These are phyloP conservation scores for Pseudogymnoascus sp. DNA, from an alignment of 2,329 filamentous ascomycete species.

Conservation along the genomic window DNA sequence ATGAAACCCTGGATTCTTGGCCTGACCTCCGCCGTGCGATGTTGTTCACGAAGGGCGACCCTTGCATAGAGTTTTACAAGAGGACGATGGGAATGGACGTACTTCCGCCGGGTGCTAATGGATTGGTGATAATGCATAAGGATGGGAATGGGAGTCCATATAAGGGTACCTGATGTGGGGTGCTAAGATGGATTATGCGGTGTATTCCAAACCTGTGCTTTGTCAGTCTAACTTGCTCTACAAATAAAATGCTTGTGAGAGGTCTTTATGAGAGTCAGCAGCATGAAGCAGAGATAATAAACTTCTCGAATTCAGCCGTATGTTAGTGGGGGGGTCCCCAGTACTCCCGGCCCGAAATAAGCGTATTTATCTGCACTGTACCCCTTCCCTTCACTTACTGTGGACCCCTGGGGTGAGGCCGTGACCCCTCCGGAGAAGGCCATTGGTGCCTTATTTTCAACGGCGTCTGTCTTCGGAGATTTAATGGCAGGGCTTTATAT, in stretches of 20 bases:
- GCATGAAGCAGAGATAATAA: background rate
- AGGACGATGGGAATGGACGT: slow-evolving; percentile 20
- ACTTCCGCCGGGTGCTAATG: background rate
- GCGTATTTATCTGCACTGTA: background rate
- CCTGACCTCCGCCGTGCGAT: slow-evolving; percentile 55
- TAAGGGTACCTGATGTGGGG: background rate
- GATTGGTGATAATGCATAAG: background rate
- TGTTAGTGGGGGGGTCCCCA: background rate
- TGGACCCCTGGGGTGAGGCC: background rate
- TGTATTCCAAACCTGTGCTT: background rate
- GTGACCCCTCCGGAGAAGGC: background rate
- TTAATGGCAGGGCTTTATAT: background rate
- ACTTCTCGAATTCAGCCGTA: background rate
- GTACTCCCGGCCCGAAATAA: background rate
- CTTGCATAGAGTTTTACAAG: slow-evolving; percentile 22
- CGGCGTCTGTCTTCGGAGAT: background rate
- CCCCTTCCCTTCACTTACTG: background rate
- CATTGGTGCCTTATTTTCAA: background rate
- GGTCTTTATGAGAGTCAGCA: background rate
- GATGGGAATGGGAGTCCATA: slow-evolving; percentile 3
- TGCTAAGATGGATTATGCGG: background rate
- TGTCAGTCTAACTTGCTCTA: background rate
- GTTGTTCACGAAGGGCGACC: slow-evolving; percentile 38
- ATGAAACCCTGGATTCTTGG: slow-evolving; percentile 49
- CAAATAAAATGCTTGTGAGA: background rate